phyloP scores from a whole-genome alignment of 345 rosid genomes.

The Mallotus nudiflorus region DNA sequence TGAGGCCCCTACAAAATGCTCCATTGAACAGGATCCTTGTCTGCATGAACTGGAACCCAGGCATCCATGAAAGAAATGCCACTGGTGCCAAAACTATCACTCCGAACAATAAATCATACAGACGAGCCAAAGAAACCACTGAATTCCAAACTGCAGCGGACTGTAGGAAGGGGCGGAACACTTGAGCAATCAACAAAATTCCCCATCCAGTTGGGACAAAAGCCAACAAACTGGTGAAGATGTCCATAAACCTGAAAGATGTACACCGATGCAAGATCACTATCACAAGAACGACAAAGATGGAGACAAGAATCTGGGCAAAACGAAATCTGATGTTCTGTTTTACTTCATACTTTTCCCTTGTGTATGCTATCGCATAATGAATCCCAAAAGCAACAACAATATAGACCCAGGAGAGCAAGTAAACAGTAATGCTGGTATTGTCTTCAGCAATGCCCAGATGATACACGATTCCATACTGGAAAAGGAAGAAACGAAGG shows the following conservation, averaged over 20 bases:
- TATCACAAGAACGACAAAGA: conserved; percentile 51
- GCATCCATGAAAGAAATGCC: conserved; percentile 89
- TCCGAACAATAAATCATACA: conserved; percentile 79
- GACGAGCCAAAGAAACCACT: conserved; percentile 76
- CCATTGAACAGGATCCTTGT: conserved; percentile 83
- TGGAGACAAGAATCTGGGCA: conserved; percentile 75
- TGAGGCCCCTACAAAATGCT: conserved; percentile 87
- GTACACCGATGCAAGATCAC: conserved; percentile 68
- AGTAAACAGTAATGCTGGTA: conserved; percentile 69
- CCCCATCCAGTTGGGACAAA: conserved; percentile 97
- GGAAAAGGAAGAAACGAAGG: conserved; percentile 92
- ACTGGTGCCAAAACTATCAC: conserved; percentile 80
- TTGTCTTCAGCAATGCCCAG: conserved; percentile 52
- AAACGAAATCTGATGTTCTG: conserved; percentile 82
- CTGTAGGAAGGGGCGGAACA: conserved; percentile 60
- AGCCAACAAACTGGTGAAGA: conserved; percentile 80
- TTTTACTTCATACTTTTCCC: conserved; percentile 61
- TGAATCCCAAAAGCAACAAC: conserved; percentile 52
- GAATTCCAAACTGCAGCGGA: conserved; percentile 63
- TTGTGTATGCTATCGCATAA: conserved; percentile 60
- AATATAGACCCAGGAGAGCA: conserved; percentile 75
- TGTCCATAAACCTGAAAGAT: conserved; percentile 51
- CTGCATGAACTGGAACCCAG: conserved; percentile 94
- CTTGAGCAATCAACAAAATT: conserved; percentile 67
- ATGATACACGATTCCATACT: conserved; percentile 83